Evolutionary conservation across 2,329 filamentous ascomycete species (phyloP).

Genomic region (Paradendryphiella salina): DNA sequence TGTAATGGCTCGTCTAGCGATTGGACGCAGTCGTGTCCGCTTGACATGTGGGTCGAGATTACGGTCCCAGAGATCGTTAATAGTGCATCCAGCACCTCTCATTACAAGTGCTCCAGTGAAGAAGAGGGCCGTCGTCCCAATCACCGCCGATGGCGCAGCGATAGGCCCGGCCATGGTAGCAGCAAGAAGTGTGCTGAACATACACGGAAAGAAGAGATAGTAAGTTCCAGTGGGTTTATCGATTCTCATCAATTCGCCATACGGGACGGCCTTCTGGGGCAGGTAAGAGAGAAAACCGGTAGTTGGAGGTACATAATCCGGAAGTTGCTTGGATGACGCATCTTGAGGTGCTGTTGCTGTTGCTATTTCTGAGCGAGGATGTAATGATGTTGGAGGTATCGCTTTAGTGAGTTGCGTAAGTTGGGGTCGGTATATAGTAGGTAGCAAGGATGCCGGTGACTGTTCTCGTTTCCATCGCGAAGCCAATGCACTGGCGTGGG

Average conservation of each 20-base stretch:
- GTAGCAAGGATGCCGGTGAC: neutral
- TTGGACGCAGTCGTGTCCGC: constrained; percentile 75
- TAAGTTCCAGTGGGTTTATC: constrained; percentile 82
- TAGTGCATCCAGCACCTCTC: constrained; percentile 84
- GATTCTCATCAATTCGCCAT: constrained; percentile 78
- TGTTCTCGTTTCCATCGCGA: neutral
- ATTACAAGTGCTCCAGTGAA: constrained; percentile 77
- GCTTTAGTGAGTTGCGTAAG: constrained; percentile 13
- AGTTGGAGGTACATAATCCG: constrained; percentile 66
- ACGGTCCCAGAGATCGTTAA: constrained; percentile 90
- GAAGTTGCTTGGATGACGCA: constrained; percentile 16
- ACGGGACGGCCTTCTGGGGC: constrained; percentile 72
- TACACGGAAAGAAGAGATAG: constrained; percentile 82
- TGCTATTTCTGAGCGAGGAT: constrained; percentile 15
- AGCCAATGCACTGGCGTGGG: neutral
- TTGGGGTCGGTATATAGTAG: constrained; percentile 4
- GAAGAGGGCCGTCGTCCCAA: constrained; percentile 70
- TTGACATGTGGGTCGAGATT: constrained; percentile 80
- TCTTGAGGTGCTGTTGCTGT: constrained; percentile 21
- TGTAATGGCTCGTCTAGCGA: constrained; percentile 76
- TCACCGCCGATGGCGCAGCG: constrained; percentile 61
- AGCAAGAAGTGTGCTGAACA: constrained; percentile 81
- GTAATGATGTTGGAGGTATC: neutral
- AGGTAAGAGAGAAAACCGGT: constrained; percentile 71
- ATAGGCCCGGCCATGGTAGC: constrained; percentile 69